Evolutionary conservation across 805 yeast genomes (phyloP), one percentile per base, ranked within the genome.

Genomic region (Lachancea fermentati): DNA sequence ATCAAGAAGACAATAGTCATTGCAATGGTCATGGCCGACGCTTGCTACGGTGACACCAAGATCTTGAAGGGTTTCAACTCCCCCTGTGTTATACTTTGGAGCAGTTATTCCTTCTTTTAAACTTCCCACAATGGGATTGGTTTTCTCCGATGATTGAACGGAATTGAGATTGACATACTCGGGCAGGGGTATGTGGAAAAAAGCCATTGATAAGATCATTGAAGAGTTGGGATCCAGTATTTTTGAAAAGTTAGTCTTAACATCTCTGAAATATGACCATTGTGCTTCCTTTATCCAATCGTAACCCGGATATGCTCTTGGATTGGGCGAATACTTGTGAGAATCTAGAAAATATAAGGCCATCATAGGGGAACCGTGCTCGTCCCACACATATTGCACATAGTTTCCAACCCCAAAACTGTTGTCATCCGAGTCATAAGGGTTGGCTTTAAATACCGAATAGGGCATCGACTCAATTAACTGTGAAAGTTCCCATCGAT

Each of bases 11-110:
- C 98, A 93, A 58, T 75, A 93, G 56, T 93, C 97, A 61, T 93
- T 93, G 51, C 87, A 85, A 60, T 93, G 98, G 55, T 93, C 98
- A 59, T 93, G 98, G 0, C 98, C 98, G 12, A 85, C 95, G 40
- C 82, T 70, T 0, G 79, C 76, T 0, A 85, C 86, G 22, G 75
- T 66, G 1, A 93, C 88, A 0, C 91, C 94, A 6, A 85, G 46
- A n/a, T 72, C 65, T 5, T 71, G 70, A 18, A 93, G 65, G 0
- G 75, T 63, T 5, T 71, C 63, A 38, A 87, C 67, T 37, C 83
- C 82, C 6, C 84, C 82, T 0, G 87, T 67, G 56, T 89, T 81
- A 55, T 75, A 70, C 22, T 58, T 67, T 4, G 97, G 93, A 0
- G 94, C 91, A 1, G 93, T 83, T 6, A 85, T 73, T 0, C 78